Evolutionary conservation across 1,284 basidiomycete genomes (phyloP).

Genomic region (Sporisorium reilianum): DNA sequence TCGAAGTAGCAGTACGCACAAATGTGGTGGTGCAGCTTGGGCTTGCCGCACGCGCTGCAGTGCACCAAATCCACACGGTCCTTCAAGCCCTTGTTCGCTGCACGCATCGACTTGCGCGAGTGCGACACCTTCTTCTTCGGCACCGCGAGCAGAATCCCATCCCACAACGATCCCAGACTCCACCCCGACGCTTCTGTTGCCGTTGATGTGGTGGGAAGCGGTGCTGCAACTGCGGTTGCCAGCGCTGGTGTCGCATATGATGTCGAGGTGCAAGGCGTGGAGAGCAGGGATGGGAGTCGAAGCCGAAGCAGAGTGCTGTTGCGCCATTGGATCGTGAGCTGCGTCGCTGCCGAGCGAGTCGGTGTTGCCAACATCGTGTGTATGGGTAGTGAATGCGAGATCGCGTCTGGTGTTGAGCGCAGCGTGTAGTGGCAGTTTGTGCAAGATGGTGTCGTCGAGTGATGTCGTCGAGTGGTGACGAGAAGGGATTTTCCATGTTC

Average conservation of each 20-base stretch:
- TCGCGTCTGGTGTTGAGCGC: too few relatives aligned
- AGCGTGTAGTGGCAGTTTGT: too few relatives aligned
- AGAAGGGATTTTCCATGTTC: too few relatives aligned
- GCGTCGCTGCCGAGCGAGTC: conserved; percentile 2
- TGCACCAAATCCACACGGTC: conserved; percentile 82
- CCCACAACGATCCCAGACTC: conserved; percentile 76
- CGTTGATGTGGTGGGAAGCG: not conserved
- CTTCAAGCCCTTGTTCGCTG: conserved; percentile 92
- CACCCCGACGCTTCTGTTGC: not conserved
- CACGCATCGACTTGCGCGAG: conserved; percentile 92
- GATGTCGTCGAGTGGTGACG: too few relatives aligned
- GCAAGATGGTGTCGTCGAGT: too few relatives aligned
- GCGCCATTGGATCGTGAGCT: conserved; percentile 7
- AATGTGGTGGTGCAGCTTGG: conserved; percentile 75
- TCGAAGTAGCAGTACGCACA: conserved; percentile 87
- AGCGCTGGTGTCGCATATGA: conserved; percentile 22
- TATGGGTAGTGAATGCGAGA: too few relatives aligned
- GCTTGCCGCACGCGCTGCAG: conserved; percentile 24
- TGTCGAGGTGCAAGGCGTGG: too few relatives aligned
- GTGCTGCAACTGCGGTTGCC: conserved; percentile 2
- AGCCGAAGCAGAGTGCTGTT: conserved; percentile 3
- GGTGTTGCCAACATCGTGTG: conserved; percentile 18
- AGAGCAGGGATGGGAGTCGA: conserved; percentile 6
- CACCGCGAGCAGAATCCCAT: conserved; percentile 88
- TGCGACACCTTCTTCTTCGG: conserved; percentile 96